A percentile compares a stretch with the other conserved stretches of the same genome.
Evolutionary conservation across 192 early-diverging fungal genomes (phyloP).

Genomic region (Oehlia diaphana): DNA sequence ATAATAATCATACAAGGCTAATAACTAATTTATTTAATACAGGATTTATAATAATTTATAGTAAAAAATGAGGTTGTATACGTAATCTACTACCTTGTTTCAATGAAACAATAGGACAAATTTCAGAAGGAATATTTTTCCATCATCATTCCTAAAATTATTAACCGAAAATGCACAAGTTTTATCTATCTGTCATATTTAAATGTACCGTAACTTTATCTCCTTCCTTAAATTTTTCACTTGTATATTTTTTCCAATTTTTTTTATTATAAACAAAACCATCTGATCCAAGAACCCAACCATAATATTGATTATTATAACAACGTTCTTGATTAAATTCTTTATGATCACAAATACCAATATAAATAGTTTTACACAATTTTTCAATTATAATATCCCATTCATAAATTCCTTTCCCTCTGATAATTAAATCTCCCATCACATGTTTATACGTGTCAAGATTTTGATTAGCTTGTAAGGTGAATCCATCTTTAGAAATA

Average conservation of each 20-base stretch:
- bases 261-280: neutral
- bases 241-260: neutral
- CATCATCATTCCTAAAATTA: neutral
- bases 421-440: neutral
- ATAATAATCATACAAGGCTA: too few relatives aligned
- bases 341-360: constrained; percentile 4
- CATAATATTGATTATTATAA: too few relatives aligned
- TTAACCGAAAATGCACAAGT: constrained; percentile 26
- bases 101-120: too few relatives aligned
- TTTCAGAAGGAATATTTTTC: too few relatives aligned
- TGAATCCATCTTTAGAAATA: neutral
- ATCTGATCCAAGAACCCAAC: too few relatives aligned
- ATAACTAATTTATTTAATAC: too few relatives aligned
- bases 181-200: constrained; percentile 24
- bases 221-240: neutral
- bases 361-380: neutral
- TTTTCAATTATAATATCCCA: constrained; percentile 4
- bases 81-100: too few relatives aligned
- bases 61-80: too few relatives aligned
- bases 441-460: neutral
- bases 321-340: too few relatives aligned
- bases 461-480: neutral
- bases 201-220: constrained; percentile 23
- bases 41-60: too few relatives aligned
- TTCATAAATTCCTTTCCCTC: constrained; percentile 16